Conservation (phyloP, 129 eudicot genomes). For the Lactuca saligna region DNA sequence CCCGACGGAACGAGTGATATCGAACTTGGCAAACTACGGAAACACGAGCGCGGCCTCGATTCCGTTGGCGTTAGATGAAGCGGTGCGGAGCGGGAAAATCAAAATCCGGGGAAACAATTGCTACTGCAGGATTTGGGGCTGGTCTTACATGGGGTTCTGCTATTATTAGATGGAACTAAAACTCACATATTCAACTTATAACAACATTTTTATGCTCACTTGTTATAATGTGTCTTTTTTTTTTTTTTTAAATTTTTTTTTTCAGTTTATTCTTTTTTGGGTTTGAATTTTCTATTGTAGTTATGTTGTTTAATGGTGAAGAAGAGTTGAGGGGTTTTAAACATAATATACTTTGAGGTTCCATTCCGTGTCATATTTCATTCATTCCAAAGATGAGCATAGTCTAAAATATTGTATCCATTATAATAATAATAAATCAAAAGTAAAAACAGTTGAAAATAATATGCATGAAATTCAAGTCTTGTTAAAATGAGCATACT, state of each 20-base stretch:
- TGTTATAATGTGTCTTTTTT: not conserved
- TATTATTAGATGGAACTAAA: conserved; percentile 66
- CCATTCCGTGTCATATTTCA: no score
- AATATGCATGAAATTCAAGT: no score
- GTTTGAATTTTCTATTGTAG: conserved; percentile 1
- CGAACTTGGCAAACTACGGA: conserved; percentile 86
- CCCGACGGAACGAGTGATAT: conserved; percentile 89
- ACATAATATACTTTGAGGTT: no score
- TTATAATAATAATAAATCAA: no score
- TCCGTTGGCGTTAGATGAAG: conserved; percentile 96
- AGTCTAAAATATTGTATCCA: no score
- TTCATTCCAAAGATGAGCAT: no score
- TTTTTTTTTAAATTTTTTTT: no score
- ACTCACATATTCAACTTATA: no score
- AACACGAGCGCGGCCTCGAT: conserved; percentile 98
- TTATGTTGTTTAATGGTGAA: not conserved
- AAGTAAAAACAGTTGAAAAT: no score
- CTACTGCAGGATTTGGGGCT: conserved; percentile 96
- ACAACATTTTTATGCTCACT: no score
- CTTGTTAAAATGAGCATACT: not conserved
- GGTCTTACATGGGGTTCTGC: conserved; percentile 99
- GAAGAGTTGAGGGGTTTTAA: no score
- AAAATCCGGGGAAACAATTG: conserved; percentile 76
- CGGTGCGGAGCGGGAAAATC: conserved; percentile 84
- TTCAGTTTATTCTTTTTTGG: conserved; percentile 9